phyloP scores from a whole-genome alignment of 441 rosid species.

The Melastoma candidum region DNA sequence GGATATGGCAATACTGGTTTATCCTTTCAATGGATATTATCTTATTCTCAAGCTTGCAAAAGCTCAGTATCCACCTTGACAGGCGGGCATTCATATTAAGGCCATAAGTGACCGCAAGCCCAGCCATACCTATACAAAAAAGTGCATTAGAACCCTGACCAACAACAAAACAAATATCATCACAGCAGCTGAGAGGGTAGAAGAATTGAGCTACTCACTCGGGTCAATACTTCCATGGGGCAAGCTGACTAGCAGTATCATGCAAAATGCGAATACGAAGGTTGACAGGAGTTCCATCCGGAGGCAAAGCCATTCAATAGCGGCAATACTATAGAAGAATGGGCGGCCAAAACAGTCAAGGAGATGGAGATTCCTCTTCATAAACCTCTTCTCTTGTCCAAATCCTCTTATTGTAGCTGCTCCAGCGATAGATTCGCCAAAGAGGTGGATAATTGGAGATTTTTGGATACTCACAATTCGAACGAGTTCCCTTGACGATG shows the following conservation, averaged over 20 bases:
- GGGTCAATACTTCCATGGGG: constrained; percentile 98
- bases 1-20: constrained; percentile 89
- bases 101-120: constrained; percentile 98
- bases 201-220: constrained; percentile 40
- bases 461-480: constrained; percentile 99
- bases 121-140: constrained; percentile 84
- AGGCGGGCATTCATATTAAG: constrained; percentile 95
- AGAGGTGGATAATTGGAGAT: constrained; percentile 91
- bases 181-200: neutral
- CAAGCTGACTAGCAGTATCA: constrained; percentile 93
- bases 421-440: constrained; percentile 99
- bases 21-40: constrained; percentile 97
- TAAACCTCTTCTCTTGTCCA: constrained; percentile 94
- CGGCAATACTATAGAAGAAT: constrained; percentile 96
- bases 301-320: constrained; percentile 98
- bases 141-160: constrained; percentile 11
- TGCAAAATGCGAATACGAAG: constrained; percentile 95
- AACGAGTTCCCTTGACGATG: constrained; percentile 96
- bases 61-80: constrained; percentile 98
- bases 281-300: constrained; percentile 99
- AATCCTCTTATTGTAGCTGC: constrained; percentile 99
- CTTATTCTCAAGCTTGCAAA: constrained; percentile 98
- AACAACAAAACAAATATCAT: constrained; percentile 5
- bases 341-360: constrained; percentile 99
- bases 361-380: constrained; percentile 96